Evolutionary conservation across 1,284 basidiomycete genomes (phyloP).

Genomic region (Apiotrichum akiyoshidainum): DNA sequence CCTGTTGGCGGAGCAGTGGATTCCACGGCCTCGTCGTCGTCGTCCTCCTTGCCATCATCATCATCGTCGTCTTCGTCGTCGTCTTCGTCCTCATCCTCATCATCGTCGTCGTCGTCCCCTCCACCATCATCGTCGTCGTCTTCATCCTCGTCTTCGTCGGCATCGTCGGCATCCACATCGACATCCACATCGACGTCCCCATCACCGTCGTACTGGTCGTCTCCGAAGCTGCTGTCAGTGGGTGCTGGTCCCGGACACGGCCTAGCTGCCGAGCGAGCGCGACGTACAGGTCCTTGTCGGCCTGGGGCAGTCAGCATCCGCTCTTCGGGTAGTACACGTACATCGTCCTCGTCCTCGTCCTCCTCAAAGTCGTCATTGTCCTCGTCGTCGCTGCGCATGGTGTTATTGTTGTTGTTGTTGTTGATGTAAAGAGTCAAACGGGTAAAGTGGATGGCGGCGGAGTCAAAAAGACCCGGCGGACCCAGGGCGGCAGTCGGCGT

Average conservation of each 20-base stretch:
- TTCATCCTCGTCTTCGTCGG: slow-evolving; percentile 28
- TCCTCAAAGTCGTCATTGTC: slow-evolving; percentile 32
- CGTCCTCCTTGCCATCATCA: slow-evolving; percentile 19
- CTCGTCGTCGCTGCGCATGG: slow-evolving; percentile 41
- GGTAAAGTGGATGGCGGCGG: neutral
- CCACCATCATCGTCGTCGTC: slow-evolving; percentile 23
- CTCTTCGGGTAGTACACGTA: neutral
- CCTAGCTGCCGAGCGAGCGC: too few species aligned
- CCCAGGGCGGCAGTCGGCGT: neutral
- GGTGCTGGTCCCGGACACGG: too few species aligned
- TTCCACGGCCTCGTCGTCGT: slow-evolving; percentile 11
- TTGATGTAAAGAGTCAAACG: neutral
- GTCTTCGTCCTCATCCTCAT: slow-evolving; percentile 23
- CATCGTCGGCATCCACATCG: slow-evolving; percentile 28
- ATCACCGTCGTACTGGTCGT: slow-evolving; percentile 18
- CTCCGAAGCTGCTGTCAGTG: slow-evolving; percentile 11
- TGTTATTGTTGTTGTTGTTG: neutral
- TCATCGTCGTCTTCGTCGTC: slow-evolving; percentile 26
- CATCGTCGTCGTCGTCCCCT: slow-evolving; percentile 20
- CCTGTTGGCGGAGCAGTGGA: slow-evolving; percentile 9
- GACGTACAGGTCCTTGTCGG: slow-evolving; percentile 24
- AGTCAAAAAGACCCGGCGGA: neutral
- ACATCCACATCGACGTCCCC: slow-evolving; percentile 22
- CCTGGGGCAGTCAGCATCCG: slow-evolving; percentile 15
- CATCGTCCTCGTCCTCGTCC: slow-evolving; percentile 23